These are phyloP conservation scores for Colletotrichum somersetense DNA, from an alignment of 2,329 filamentous ascomycete genomes.

Conservation along the genomic window DNA sequence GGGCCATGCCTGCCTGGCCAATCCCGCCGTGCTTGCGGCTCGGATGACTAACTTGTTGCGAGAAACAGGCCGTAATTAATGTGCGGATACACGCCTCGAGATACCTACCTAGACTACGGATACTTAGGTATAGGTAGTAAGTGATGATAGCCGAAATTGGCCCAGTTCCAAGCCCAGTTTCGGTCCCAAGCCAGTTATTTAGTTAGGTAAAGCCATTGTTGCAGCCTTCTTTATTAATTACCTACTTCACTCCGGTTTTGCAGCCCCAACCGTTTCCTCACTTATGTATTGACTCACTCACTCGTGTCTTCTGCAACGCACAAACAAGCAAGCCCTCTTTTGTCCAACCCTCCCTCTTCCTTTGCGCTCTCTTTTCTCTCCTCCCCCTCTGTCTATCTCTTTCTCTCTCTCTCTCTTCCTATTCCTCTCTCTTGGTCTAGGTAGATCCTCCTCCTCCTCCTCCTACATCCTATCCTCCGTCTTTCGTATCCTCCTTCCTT, in stretches of 20 bases:
- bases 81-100: too few relatives aligned
- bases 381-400: too few relatives aligned
- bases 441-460: too few relatives aligned
- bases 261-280: slow-evolving; percentile 18
- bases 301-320: slow-evolving; percentile 23
- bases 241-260: slow-evolving; percentile 7
- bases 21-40: too few relatives aligned
- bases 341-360: not conserved
- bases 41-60: too few relatives aligned
- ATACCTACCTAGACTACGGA: too few relatives aligned
- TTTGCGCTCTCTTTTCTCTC: not conserved
- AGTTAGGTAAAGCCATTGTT: not conserved
- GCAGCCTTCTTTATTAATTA: not conserved
- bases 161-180: not conserved
- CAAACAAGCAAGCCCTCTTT: slow-evolving; percentile 21
- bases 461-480: not conserved
- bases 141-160: not conserved
- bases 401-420: not conserved
- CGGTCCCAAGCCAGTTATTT: not conserved
- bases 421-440: not conserved
- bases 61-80: too few relatives aligned
- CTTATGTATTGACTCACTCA: not conserved
- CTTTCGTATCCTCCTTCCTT: not conserved
- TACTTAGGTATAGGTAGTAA: too few relatives aligned
- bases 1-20: not conserved